phyloP scores from a whole-genome alignment of 1,284 basidiomycete genomes.

The Ustilago shanxiensis region DNA sequence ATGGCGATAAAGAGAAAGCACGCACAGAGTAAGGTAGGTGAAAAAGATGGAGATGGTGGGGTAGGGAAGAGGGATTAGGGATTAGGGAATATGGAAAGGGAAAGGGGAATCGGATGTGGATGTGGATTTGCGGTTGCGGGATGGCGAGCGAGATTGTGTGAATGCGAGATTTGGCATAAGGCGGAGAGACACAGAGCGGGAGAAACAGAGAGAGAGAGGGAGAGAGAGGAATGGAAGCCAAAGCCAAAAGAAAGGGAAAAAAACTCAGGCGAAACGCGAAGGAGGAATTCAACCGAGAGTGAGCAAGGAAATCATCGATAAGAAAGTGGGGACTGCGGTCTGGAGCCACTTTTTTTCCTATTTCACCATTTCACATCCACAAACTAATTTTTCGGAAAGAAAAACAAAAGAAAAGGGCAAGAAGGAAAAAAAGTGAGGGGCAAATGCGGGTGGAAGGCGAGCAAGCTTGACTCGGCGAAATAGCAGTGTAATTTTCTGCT shows the following conservation, averaged over 20 bases:
- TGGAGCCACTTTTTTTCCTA: conserved; percentile 14
- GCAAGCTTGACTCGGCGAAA: conserved; percentile 8
- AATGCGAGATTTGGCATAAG: conserved; percentile 5
- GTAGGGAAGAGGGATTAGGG: background rate
- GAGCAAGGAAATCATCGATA: conserved; percentile 36
- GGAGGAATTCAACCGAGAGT: background rate
- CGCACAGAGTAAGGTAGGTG: background rate
- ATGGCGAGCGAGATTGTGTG: conserved; percentile 11
- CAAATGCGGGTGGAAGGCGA: conserved; percentile 2
- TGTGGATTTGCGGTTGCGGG: conserved; percentile 3
- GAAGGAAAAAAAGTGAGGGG: background rate
- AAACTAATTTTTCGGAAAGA: background rate
- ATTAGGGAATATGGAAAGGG: background rate
- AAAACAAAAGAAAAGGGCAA: background rate
- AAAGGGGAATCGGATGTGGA: background rate
- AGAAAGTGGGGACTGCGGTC: conserved; percentile 44
- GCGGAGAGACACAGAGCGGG: too few relatives aligned
- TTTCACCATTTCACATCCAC: too few relatives aligned
- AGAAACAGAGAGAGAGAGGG: background rate
- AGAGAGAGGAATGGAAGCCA: background rate
- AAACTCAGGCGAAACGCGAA: background rate
- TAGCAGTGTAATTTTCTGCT: background rate
- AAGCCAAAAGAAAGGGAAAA: background rate
- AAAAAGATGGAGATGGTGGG: conserved; percentile 1
- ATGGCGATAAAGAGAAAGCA: background rate